phyloP scores from a whole-genome alignment of 257 asterid genomes.

The Pogostemon cablin region DNA sequence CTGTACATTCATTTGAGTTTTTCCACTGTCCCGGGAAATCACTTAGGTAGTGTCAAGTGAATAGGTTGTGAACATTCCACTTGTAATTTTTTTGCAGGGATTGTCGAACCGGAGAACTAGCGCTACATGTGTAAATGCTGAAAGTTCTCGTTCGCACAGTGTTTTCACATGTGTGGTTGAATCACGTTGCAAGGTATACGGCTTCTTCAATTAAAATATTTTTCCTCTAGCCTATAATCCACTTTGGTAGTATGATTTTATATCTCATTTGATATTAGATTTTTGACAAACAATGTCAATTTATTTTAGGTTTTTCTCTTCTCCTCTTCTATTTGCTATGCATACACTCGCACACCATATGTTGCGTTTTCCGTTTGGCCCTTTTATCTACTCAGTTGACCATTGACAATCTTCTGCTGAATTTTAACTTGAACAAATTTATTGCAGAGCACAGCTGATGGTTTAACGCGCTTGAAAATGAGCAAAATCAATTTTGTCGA shows the following conservation, averaged over 20 bases:
- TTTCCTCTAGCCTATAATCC: slow-evolving; percentile 3
- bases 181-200: slow-evolving; percentile 89
- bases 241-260: slow-evolving; percentile 3
- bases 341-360: background rate
- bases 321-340: slow-evolving; percentile 16
- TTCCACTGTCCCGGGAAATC: slow-evolving; percentile 14
- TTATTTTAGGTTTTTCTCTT: slow-evolving; percentile 14
- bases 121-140: slow-evolving; percentile 89
- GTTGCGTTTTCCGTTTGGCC: background rate
- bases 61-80: slow-evolving; percentile 25
- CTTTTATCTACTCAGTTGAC: slow-evolving; percentile 17
- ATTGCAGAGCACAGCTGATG: slow-evolving; percentile 80
- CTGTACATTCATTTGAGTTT: slow-evolving; percentile 14
- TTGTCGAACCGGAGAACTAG: slow-evolving; percentile 89
- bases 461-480: slow-evolving; percentile 74
- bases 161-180: slow-evolving; percentile 97
- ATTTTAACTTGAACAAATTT: slow-evolving; percentile 20
- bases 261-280: slow-evolving; percentile 13
- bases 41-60: slow-evolving; percentile 19
- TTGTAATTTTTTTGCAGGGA: slow-evolving; percentile 61
- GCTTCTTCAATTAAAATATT: slow-evolving; percentile 15
- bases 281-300: slow-evolving; percentile 26
- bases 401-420: slow-evolving; percentile 29
- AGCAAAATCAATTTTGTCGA: slow-evolving; percentile 97
- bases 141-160: slow-evolving; percentile 99